A percentile compares a stretch with the other conserved stretches of the same genome.
These are phyloP conservation scores for Penicillium waksmanii DNA, from an alignment of 495 filamentous ascomycete genomes.

Conservation along the genomic window DNA sequence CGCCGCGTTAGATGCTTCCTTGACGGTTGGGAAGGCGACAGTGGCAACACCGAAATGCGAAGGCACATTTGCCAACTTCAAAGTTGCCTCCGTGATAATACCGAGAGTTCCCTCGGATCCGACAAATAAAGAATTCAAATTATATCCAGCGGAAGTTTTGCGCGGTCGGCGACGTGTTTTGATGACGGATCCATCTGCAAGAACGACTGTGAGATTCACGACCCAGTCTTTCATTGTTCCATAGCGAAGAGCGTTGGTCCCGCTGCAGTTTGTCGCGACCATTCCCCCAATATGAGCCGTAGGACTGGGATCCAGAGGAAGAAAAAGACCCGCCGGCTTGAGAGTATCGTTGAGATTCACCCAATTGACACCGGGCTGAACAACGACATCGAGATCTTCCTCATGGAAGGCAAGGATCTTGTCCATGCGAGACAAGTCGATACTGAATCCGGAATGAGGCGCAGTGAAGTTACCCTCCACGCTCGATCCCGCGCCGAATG, in stretches of 20 bases:
- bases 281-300: conserved; percentile 88
- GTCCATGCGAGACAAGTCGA: conserved; percentile 90
- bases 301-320: conserved; percentile 80
- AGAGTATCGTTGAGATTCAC: conserved; percentile 84
- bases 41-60: conserved; percentile 81
- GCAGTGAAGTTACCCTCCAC: conserved; percentile 89
- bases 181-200: conserved; percentile 90
- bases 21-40: conserved; percentile 75
- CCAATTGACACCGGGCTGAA: conserved; percentile 91
- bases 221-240: conserved; percentile 99
- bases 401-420: conserved; percentile 76
- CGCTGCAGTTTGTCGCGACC: conserved; percentile 91
- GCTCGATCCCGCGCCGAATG: conserved; percentile 85
- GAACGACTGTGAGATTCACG: conserved; percentile 83
- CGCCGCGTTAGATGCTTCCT: conserved; percentile 80
- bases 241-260: conserved; percentile 92
- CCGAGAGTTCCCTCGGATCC: conserved; percentile 94
- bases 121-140: conserved; percentile 82
- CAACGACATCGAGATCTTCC: conserved; percentile 89
- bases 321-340: conserved; percentile 77
- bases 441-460: conserved; percentile 80
- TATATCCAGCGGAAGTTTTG: conserved; percentile 87
- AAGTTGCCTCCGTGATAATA: conserved; percentile 81
- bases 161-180: conserved; percentile 67
- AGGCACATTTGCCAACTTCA: conserved; percentile 83